These are phyloP conservation scores for Pyrus betulifolia DNA, from an alignment of 306 rosid genomes.

Conservation along the genomic window DNA sequence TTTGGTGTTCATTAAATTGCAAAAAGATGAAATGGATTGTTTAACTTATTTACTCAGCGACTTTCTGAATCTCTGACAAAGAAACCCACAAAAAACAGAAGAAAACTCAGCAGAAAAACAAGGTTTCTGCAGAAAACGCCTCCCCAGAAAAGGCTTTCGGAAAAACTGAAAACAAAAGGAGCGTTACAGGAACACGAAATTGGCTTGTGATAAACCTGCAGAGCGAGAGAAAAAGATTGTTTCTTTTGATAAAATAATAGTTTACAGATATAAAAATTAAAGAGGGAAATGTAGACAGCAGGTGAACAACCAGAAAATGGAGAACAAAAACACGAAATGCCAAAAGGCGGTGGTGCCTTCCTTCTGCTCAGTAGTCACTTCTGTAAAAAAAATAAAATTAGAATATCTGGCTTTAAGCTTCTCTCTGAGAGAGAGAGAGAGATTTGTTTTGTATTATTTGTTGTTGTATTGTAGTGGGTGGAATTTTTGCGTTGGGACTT, in stretches of 20 bases:
- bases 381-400: neutral
- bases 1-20: neutral
- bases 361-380: neutral
- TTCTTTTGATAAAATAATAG: neutral
- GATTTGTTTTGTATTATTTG: neutral
- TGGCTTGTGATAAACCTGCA: neutral
- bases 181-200: slow-evolving; percentile 1
- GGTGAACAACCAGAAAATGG: slow-evolving; percentile 41
- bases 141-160: neutral
- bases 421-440: neutral
- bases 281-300: slow-evolving; percentile 11
- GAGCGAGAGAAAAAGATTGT: neutral
- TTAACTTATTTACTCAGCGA: neutral
- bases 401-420: slow-evolving; percentile 8
- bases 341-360: slow-evolving; percentile 1
- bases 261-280: neutral
- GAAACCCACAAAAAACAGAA: neutral
- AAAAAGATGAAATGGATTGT: neutral
- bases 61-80: neutral
- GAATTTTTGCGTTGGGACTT: neutral
- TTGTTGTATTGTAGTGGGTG: slow-evolving; percentile 18
- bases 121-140: neutral
- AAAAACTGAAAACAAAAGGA: slow-evolving; percentile 14
- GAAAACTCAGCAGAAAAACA: neutral
- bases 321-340: slow-evolving; percentile 40